These are phyloP conservation scores for Hymenoscyphus salicellus DNA, from an alignment of 2,329 filamentous ascomycete species.

Conservation along the genomic window DNA sequence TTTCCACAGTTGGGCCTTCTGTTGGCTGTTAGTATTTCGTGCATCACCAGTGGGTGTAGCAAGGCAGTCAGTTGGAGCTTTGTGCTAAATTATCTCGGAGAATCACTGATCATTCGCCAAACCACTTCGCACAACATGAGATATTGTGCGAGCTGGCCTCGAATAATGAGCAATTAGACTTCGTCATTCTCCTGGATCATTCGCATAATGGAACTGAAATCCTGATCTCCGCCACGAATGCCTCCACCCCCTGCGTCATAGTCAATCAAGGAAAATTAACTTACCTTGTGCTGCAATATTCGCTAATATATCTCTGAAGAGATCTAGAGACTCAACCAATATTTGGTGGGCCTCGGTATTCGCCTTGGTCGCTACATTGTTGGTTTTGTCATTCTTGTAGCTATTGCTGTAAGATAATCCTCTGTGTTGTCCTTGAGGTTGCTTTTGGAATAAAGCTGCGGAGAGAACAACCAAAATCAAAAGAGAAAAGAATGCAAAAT, in stretches of 20 bases:
- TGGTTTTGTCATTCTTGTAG: neutral
- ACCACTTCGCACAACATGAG: too few species aligned
- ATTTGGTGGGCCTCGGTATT: neutral
- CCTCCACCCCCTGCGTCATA: too few species aligned
- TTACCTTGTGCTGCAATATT: conserved; percentile 1
- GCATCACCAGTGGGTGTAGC: too few species aligned
- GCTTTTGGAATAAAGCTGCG: neutral
- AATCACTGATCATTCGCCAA: too few species aligned
- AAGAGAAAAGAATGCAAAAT: neutral
- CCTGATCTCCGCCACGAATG: too few species aligned
- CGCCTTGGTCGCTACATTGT: neutral
- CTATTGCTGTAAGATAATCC: neutral
- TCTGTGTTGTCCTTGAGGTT: neutral
- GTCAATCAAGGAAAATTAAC: neutral
- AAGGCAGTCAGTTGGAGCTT: too few species aligned
- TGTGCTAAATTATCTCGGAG: too few species aligned
- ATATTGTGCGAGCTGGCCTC: too few species aligned
- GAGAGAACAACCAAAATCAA: neutral
- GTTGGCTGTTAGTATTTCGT: neutral
- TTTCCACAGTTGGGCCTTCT: too few species aligned
- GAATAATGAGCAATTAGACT: too few species aligned
- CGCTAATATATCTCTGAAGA: neutral
- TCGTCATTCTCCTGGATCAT: too few species aligned
- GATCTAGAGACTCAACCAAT: neutral
- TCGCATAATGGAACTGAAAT: too few species aligned